Conservation (phyloP, 2,329 filamentous ascomycete species). For the Aureobasidium sp. region DNA sequence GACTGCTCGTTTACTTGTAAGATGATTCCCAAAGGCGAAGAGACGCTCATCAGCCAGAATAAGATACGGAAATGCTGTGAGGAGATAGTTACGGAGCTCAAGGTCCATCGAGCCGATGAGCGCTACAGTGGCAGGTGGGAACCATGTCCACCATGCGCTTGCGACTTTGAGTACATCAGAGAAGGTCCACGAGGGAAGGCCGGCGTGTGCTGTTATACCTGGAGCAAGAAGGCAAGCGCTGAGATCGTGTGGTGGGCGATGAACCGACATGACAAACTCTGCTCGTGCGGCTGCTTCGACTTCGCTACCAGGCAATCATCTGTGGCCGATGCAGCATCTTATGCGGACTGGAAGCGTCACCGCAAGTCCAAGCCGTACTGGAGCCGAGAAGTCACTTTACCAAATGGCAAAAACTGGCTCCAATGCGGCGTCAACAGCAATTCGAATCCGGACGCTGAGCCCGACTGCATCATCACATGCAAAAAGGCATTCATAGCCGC, state of each 20-base stretch:
- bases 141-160: not conserved
- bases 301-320: not conserved
- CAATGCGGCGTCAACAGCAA: not conserved
- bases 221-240: not conserved
- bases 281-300: not conserved
- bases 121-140: not conserved
- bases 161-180: not conserved
- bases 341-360: not conserved
- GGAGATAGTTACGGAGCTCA: not conserved
- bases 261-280: not conserved
- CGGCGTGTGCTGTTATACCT: not conserved
- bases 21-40: not conserved
- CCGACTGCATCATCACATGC: not conserved
- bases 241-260: not conserved
- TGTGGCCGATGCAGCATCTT: not conserved
- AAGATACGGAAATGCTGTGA: not conserved
- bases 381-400: not conserved
- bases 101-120: not conserved
- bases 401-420: not conserved
- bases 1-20: not conserved
- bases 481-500: not conserved
- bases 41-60: not conserved
- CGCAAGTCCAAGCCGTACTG: not conserved
- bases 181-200: not conserved
- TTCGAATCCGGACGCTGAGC: not conserved